Conservation (phyloP, 2,329 filamentous ascomycete species). For the Fusarium sp. region DNA sequence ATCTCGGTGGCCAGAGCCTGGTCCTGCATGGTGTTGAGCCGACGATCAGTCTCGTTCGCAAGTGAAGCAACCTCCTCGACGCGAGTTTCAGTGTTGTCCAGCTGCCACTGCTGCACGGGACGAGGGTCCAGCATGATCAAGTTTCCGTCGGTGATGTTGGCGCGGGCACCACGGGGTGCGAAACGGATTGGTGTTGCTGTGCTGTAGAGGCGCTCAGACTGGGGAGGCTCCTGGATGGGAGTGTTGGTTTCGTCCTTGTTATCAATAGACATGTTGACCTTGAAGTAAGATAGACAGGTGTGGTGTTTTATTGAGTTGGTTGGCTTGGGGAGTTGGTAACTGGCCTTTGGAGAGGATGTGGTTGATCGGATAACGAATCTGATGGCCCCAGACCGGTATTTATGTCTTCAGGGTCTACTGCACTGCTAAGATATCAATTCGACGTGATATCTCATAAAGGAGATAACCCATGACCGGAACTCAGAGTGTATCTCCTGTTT, state of each 20-base stretch:
- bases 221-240: not conserved
- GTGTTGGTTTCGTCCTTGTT: not conserved
- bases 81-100: not conserved
- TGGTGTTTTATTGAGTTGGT: not conserved
- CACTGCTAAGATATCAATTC: not conserved
- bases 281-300: not conserved
- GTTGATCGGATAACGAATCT: not conserved
- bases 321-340: not conserved
- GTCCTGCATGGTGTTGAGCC: not conserved
- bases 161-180: not conserved
- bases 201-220: slow-evolving; percentile 1
- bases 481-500: not conserved
- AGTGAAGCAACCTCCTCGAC: not conserved
- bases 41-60: not conserved
- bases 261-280: not conserved
- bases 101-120: slow-evolving; percentile 10
- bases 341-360: not conserved
- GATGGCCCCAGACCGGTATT: not conserved
- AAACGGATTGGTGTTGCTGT: not conserved
- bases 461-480: no score
- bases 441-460: not conserved
- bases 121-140: not conserved
- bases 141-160: not conserved
- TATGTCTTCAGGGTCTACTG: not conserved
- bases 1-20: not conserved